These are phyloP conservation scores for Chamaecrista fasciculata DNA, from an alignment of 306 rosid species.

Conservation along the genomic window DNA sequence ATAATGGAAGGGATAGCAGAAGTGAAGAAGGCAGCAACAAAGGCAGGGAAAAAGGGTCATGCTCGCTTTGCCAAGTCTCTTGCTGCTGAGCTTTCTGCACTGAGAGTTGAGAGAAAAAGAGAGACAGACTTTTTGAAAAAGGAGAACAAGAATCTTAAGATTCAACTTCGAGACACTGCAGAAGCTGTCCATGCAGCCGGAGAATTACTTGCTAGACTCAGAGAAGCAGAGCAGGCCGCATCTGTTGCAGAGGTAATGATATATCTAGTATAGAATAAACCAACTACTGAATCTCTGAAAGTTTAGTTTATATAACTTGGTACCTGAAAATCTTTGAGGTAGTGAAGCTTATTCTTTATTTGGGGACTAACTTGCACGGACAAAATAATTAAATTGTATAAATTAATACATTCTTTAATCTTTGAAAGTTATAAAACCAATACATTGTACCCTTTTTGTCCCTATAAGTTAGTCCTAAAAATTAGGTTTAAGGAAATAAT, in stretches of 20 bases:
- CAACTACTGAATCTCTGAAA: too few relatives aligned
- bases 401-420: too few relatives aligned
- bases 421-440: too few relatives aligned
- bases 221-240: constrained; percentile 86
- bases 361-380: too few relatives aligned
- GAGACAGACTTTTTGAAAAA: constrained; percentile 75
- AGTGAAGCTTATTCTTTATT: too few relatives aligned
- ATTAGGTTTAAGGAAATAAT: too few relatives aligned
- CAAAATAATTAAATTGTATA: too few relatives aligned
- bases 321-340: too few relatives aligned
- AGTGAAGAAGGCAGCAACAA: constrained; percentile 82
- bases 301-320: too few relatives aligned
- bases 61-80: constrained; percentile 70
- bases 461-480: too few relatives aligned
- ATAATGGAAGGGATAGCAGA: constrained; percentile 87
- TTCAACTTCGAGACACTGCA: constrained; percentile 92
- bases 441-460: too few relatives aligned
- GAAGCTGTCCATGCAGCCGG: constrained; percentile 99
- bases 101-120: constrained; percentile 68
- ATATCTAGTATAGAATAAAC: background rate
- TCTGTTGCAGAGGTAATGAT: constrained; percentile 71
- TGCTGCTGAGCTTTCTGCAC: constrained; percentile 67
- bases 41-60: constrained; percentile 73
- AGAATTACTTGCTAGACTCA: constrained; percentile 84
- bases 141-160: constrained; percentile 76